phyloP scores from a whole-genome alignment of 2,329 filamentous ascomycete genomes.

The Alternaria sp. region DNA sequence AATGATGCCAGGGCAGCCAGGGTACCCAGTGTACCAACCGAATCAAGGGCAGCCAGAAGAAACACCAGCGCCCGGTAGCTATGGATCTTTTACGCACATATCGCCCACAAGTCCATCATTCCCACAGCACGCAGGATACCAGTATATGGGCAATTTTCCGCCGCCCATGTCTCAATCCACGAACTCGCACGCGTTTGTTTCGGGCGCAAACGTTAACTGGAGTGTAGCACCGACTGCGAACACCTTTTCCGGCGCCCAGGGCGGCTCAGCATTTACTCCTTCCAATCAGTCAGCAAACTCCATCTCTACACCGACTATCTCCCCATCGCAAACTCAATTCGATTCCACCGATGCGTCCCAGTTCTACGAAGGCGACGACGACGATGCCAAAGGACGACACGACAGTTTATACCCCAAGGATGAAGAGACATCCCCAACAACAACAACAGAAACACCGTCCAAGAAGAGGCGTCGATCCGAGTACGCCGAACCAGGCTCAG shows the following conservation, averaged over 20 bases:
- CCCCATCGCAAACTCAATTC: conserved; percentile 2
- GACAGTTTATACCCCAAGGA: background rate
- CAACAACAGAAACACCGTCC: background rate
- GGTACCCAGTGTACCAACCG: background rate
- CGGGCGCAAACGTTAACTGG: background rate
- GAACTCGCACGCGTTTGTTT: background rate
- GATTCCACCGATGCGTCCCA: background rate
- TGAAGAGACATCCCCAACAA: conserved; percentile 4
- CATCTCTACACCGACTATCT: background rate
- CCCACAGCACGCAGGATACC: background rate
- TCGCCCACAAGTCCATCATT: background rate
- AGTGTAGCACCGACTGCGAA: background rate
- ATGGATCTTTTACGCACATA: background rate
- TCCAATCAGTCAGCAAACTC: background rate
- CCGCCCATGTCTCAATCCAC: background rate
- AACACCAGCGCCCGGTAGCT: background rate
- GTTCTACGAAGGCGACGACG: background rate
- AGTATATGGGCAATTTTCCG: background rate
- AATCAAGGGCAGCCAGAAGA: background rate
- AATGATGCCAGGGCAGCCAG: background rate
- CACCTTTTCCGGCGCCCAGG: background rate
- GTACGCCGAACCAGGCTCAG: conserved; percentile 33
- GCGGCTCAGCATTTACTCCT: background rate
- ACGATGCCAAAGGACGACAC: background rate
- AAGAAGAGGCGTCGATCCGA: conserved; percentile 10